Conservation (phyloP, 1,284 basidiomycete species). For the Phellopilus nigrolimitatus region DNA sequence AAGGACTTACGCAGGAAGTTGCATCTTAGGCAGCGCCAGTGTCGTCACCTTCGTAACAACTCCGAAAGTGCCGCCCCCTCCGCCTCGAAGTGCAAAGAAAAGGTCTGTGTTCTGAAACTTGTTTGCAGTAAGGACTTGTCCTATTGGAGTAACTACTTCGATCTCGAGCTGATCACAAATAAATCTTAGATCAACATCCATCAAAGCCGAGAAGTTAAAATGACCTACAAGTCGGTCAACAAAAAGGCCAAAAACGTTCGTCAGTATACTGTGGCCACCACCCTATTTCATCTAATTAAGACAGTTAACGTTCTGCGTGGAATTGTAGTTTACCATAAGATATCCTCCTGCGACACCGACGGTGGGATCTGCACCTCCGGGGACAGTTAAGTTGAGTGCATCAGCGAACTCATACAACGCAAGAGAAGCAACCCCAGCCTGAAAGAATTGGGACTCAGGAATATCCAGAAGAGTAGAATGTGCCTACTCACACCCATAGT, state of each 20-base stretch:
- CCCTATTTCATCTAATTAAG: conserved; percentile 26
- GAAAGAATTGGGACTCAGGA: not conserved
- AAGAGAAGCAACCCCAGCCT: conserved; percentile 26
- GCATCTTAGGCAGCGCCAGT: conserved; percentile 17
- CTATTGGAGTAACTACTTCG: conserved; percentile 40
- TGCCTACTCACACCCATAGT: not conserved
- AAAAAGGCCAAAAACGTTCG: conserved; percentile 33
- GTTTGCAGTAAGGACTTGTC: conserved; percentile 33
- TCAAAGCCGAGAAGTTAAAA: conserved; percentile 17
- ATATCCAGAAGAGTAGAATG: not conserved
- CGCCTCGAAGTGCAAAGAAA: conserved; percentile 42
- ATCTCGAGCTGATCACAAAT: conserved; percentile 31
- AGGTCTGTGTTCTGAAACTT: conserved; percentile 38
- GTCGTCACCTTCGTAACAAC: conserved; percentile 30
- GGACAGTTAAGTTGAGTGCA: conserved; percentile 28
- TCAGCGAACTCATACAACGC: conserved; percentile 29
- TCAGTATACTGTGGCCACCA: conserved; percentile 32
- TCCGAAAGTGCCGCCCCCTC: conserved; percentile 32
- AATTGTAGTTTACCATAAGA: conserved; percentile 17
- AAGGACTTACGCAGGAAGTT: not conserved
- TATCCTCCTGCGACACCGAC: conserved; percentile 29
- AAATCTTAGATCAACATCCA: conserved; percentile 10
- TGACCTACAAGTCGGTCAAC: conserved; percentile 36
- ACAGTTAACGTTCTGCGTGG: not conserved
- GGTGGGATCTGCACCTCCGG: conserved; percentile 28